phyloP scores from a whole-genome alignment of 257 asterid species.

The Mitragyna speciosa region DNA sequence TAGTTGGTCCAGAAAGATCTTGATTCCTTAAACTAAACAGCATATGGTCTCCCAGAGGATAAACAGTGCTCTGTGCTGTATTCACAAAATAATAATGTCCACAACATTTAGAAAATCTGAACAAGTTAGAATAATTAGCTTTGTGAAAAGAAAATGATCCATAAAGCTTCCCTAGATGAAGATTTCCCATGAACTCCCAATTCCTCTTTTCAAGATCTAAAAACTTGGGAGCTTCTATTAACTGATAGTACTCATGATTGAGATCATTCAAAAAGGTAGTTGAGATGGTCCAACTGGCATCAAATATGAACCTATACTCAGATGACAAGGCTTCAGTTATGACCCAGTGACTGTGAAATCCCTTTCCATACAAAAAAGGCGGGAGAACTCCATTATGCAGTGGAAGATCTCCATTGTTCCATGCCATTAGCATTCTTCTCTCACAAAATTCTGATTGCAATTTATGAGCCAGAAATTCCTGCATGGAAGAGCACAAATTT shows the following conservation, averaged over 20 bases:
- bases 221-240: constrained; percentile 21
- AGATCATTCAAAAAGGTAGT: constrained; percentile 44
- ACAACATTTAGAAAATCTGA: constrained; percentile 48
- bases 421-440: constrained; percentile 67
- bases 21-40: constrained; percentile 39
- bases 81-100: constrained; percentile 47
- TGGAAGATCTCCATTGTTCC: constrained; percentile 86
- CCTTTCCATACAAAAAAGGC: constrained; percentile 74
- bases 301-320: constrained; percentile 72
- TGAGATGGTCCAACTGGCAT: constrained; percentile 69
- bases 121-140: constrained; percentile 50
- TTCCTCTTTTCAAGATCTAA: constrained; percentile 34
- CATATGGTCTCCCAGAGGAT: constrained; percentile 35
- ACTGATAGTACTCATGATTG: constrained; percentile 25
- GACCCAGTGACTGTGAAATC: constrained; percentile 79
- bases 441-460: constrained; percentile 33
- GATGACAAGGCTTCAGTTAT: constrained; percentile 73
- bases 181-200: constrained; percentile 67
- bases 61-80: constrained; percentile 46
- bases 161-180: constrained; percentile 60
- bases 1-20: constrained; percentile 32
- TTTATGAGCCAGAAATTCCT: constrained; percentile 51
- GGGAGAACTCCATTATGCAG: constrained; percentile 87
- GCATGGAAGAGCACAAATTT: constrained; percentile 44
- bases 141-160: constrained; percentile 73